Evolutionary conservation across 345 rosid species (phyloP).

Genomic region (Erysimum cheiranthoides): DNA sequence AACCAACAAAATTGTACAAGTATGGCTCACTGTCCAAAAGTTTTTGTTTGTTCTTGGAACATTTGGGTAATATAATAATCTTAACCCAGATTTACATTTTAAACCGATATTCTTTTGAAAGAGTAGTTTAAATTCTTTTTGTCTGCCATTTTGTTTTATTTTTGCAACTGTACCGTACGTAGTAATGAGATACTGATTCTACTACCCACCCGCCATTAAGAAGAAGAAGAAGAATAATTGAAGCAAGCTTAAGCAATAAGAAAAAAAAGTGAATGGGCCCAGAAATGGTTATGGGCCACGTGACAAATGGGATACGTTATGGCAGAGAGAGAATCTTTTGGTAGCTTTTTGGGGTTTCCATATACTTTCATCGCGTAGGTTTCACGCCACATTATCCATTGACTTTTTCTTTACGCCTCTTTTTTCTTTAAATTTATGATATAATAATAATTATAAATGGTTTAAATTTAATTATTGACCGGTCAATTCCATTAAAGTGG

Average conservation of each 20-base stretch:
- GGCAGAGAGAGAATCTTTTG: conserved; percentile 34
- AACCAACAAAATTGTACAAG: neutral
- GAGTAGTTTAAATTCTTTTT: no score
- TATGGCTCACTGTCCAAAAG: neutral
- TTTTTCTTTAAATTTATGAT: neutral
- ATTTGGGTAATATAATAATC: neutral
- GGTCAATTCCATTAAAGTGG: conserved; percentile 36
- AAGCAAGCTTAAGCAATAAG: neutral
- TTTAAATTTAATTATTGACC: conserved; percentile 14
- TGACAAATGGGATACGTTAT: conserved; percentile 36
- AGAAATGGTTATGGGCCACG: conserved; percentile 38
- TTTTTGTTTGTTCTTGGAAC: neutral
- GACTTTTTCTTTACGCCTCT: conserved; percentile 32
- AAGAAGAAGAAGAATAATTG: neutral
- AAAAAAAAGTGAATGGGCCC: conserved; percentile 22
- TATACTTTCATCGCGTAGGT: conserved; percentile 43
- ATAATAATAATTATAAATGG: neutral
- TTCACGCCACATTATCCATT: conserved; percentile 48
- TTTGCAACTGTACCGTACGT: neutral
- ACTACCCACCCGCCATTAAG: neutral
- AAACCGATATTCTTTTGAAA: no score
- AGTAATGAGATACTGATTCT: neutral
- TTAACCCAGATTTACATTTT: neutral
- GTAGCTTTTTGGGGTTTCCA: conserved; percentile 16
- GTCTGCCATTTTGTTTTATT: neutral